phyloP scores from a whole-genome alignment of 208 protist species.

The Trypanosoma scelopori region DNA sequence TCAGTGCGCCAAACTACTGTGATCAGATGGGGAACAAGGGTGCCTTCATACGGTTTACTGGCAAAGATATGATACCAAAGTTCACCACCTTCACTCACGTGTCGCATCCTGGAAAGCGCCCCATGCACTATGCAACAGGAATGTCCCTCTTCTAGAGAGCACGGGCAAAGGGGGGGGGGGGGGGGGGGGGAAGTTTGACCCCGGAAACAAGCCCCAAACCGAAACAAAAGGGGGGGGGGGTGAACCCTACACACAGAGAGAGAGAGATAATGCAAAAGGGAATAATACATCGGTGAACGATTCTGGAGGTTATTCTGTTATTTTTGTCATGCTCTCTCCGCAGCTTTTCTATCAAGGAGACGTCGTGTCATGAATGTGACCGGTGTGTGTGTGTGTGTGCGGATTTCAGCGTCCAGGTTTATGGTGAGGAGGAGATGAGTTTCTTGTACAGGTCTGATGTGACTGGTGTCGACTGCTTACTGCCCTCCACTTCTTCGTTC shows the following conservation, averaged over 20 bases:
- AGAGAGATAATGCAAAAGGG: too few species aligned
- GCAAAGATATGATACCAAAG: conserved; percentile 70
- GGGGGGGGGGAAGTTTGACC: too few species aligned
- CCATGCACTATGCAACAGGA: conserved; percentile 82
- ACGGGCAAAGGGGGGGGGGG: neutral
- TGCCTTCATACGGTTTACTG: conserved; percentile 87
- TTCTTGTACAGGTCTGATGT: neutral
- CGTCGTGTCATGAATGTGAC: too few species aligned
- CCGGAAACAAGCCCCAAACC: too few species aligned
- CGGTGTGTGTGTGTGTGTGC: neutral
- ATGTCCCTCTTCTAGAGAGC: conserved; percentile 48
- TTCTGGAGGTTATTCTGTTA: too few species aligned
- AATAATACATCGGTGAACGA: too few species aligned
- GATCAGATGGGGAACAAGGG: conserved; percentile 95
- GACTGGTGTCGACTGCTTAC: neutral
- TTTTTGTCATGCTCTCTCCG: too few species aligned
- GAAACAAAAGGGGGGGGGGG: conserved; percentile 22
- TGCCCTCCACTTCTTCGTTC: neutral
- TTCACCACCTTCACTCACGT: conserved; percentile 76
- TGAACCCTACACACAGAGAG: too few species aligned
- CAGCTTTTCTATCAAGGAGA: too few species aligned
- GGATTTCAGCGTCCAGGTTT: neutral
- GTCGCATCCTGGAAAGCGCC: conserved; percentile 72
- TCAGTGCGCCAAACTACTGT: conserved; percentile 99
- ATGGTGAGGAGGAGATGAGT: neutral